Percentiles rank a stretch among this genome's conserved stretches.
Conservation (phyloP, 176 grass and related monocot species). For the Bonia amplexicaulis region DNA sequence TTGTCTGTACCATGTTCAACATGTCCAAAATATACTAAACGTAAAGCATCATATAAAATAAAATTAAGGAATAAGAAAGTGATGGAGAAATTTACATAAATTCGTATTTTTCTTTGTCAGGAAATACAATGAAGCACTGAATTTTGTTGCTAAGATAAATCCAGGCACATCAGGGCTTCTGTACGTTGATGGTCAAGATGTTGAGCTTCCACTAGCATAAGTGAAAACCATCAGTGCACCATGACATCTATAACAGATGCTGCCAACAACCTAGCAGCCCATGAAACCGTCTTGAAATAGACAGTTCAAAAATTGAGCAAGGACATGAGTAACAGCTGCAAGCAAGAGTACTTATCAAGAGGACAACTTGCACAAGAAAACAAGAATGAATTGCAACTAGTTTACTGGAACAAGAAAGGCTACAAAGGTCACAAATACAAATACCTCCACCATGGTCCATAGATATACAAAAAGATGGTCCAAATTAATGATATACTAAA, state of each 20-base stretch:
- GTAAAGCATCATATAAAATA: too few relatives aligned
- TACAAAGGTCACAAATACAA: not conserved
- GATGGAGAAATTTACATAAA: conserved; percentile 52
- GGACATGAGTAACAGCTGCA: conserved; percentile 7
- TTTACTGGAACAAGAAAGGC: conserved; percentile 31
- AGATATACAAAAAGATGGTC: too few relatives aligned
- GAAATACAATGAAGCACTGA: conserved; percentile 86
- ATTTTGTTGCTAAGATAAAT: conserved; percentile 69
- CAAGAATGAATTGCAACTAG: not conserved
- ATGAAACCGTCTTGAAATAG: conserved; percentile 14
- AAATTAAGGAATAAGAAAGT: not conserved
- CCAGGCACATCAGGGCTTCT: conserved; percentile 66
- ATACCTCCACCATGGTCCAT: too few relatives aligned
- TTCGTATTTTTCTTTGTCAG: conserved; percentile 85
- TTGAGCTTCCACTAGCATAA: conserved; percentile 65
- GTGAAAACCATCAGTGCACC: conserved; percentile 81
- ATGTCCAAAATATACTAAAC: not conserved
- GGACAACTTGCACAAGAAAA: too few relatives aligned
- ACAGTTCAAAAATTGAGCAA: conserved; percentile 23
- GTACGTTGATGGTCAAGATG: conserved; percentile 50
- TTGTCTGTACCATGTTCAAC: not conserved
- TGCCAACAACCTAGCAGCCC: not conserved
- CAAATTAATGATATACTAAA: too few relatives aligned
- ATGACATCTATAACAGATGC: conserved; percentile 5
- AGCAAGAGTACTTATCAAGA: conserved; percentile 45